Percentiles rank a stretch among this genome's conserved stretches.
Conservation (phyloP, 2,329 filamentous ascomycete genomes). For the Colletotrichum tabaci region DNA sequence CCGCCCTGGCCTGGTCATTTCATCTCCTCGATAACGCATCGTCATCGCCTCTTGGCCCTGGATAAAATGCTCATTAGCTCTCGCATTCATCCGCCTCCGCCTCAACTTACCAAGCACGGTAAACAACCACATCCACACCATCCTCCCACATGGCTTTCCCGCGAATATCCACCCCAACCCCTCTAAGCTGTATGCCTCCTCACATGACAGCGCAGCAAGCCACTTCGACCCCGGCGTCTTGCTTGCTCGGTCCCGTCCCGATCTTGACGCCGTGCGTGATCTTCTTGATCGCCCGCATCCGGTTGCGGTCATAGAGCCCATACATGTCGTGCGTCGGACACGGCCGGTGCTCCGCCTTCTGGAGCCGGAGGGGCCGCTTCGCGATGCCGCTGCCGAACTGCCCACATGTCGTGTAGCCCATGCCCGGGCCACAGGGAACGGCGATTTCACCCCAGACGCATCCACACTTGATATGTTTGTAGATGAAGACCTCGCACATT, state of each 20-base stretch:
- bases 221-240: conserved; percentile 56
- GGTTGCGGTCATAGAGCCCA: conserved; percentile 63
- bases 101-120: neutral
- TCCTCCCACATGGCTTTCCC: neutral
- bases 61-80: conserved; percentile 20
- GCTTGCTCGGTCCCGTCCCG: conserved; percentile 60
- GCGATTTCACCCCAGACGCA: conserved; percentile 68
- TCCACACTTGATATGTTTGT: conserved; percentile 63
- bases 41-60: conserved; percentile 26
- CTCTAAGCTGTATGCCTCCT: conserved; percentile 29
- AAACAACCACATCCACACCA: neutral
- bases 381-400: conserved; percentile 51
- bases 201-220: conserved; percentile 56
- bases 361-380: conserved; percentile 54
- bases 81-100: neutral
- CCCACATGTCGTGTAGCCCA: conserved; percentile 66
- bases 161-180: too few species aligned
- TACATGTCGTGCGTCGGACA: conserved; percentile 60
- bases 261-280: conserved; percentile 62
- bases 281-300: conserved; percentile 60
- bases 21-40: neutral
- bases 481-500: conserved; percentile 67
- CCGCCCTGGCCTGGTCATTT: neutral
- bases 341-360: conserved; percentile 53
- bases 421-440: conserved; percentile 62